These are phyloP conservation scores for Kalaharituber pfeilii DNA, from an alignment of 2,329 filamentous ascomycete species.

Conservation along the genomic window DNA sequence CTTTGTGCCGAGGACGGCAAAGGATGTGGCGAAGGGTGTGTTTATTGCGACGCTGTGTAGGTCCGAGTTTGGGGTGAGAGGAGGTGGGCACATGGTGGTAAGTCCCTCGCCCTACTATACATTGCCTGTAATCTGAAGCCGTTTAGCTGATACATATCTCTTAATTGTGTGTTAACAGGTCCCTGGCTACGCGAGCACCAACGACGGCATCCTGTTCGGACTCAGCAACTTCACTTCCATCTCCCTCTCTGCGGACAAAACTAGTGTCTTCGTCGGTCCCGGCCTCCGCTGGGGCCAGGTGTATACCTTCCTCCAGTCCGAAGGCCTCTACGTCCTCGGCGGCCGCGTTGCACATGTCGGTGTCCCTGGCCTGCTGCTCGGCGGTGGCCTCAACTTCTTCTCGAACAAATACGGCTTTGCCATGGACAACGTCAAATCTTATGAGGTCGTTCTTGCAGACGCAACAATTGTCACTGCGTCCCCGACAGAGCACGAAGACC, in stretches of 20 bases:
- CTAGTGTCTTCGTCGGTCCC: conserved; percentile 24
- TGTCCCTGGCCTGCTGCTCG: conserved; percentile 30
- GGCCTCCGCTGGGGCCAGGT: conserved; percentile 25
- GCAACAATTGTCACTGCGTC: conserved; percentile 22
- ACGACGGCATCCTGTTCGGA: conserved; percentile 23
- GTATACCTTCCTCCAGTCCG: conserved; percentile 22
- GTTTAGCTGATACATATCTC: too few relatives aligned
- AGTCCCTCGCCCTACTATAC: too few relatives aligned
- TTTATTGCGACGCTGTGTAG: conserved; percentile 9
- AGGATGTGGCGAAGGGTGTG: conserved; percentile 24
- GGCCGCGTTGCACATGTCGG: conserved; percentile 34
- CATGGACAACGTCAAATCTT: conserved; percentile 22
- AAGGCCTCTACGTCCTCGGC: conserved; percentile 26
- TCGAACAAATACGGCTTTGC: conserved; percentile 21
- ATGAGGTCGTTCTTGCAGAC: conserved; percentile 21
- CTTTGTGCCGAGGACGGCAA: conserved; percentile 18
- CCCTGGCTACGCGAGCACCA: not conserved
- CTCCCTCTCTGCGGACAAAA: conserved; percentile 23
- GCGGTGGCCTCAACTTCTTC: conserved; percentile 23
- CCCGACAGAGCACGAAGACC: conserved; percentile 19
- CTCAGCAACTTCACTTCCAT: conserved; percentile 25
- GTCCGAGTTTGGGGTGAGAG: conserved; percentile 22
- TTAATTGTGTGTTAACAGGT: conserved; percentile 11
- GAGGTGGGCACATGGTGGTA: conserved; percentile 25
- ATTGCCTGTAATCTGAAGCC: too few relatives aligned